Evolutionary conservation across 176 grass and related monocot genomes (phyloP).

Genomic region (Carex myosuroides): DNA sequence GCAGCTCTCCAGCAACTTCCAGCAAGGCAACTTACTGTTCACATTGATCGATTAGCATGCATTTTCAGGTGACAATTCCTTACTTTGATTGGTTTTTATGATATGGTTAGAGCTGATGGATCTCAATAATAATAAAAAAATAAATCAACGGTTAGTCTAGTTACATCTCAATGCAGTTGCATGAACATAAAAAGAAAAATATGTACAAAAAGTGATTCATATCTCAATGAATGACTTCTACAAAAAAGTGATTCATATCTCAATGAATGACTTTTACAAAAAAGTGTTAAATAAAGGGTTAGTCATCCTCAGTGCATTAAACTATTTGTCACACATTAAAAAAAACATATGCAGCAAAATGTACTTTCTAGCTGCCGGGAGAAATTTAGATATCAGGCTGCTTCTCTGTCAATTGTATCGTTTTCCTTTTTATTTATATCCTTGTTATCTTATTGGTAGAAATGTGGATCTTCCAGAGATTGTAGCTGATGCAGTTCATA

Average conservation of each 20-base stretch:
- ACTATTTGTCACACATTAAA: not conserved
- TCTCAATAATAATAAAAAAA: not conserved
- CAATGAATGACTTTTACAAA: not conserved
- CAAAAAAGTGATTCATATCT: not conserved
- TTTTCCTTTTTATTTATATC: constrained; percentile 21
- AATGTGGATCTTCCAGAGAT: constrained; percentile 87
- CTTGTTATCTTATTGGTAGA: constrained; percentile 32
- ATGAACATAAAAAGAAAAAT: not conserved
- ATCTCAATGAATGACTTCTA: not conserved
- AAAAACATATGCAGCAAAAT: not conserved
- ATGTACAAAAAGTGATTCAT: not conserved
- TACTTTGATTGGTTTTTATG: not conserved
- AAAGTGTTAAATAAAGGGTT: not conserved
- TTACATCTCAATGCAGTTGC: not conserved
- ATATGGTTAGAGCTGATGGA: not conserved
- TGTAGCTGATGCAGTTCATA: constrained; percentile 79
- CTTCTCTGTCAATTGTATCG: not conserved
- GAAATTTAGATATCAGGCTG: not conserved
- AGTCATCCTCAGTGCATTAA: not conserved
- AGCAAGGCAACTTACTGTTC: constrained; percentile 68
- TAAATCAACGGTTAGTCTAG: not conserved
- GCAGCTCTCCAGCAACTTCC: constrained; percentile 60
- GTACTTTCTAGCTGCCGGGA: not conserved
- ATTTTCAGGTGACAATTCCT: constrained; percentile 70
- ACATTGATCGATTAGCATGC: constrained; percentile 89